Evolutionary conservation across 495 filamentous ascomycete species (phyloP).

Genomic region (Penicillium paxilli): DNA sequence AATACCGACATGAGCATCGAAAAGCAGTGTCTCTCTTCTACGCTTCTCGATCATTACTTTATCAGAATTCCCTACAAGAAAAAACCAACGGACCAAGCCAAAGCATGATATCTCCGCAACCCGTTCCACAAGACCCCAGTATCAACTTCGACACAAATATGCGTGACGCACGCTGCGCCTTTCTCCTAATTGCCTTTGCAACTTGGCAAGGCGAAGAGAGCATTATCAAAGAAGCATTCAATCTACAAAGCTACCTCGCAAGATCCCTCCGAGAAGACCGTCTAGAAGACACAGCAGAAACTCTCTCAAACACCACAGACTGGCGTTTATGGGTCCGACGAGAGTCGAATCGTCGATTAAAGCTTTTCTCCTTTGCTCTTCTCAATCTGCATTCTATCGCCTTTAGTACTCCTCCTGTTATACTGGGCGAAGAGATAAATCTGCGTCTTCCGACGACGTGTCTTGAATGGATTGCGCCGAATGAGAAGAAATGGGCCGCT

Average conservation of each 20-base stretch:
- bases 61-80: neutral
- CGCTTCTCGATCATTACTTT: conserved; percentile 9
- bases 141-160: neutral
- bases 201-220: conserved; percentile 17
- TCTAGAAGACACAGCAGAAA: conserved; percentile 7
- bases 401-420: conserved; percentile 36
- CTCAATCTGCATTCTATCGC: conserved; percentile 41
- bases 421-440: conserved; percentile 59
- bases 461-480: conserved; percentile 15
- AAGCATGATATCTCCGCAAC: neutral
- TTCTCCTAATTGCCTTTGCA: conserved; percentile 17
- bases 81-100: neutral
- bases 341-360: conserved; percentile 34
- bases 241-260: conserved; percentile 15
- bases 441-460: conserved; percentile 52
- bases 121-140: neutral
- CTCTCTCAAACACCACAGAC: neutral
- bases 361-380: conserved; percentile 36
- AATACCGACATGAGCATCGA: conserved; percentile 18
- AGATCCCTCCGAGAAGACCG: conserved; percentile 12
- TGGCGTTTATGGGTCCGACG: conserved; percentile 22
- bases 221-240: conserved; percentile 13
- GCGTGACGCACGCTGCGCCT: conserved; percentile 6
- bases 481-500: conserved; percentile 8
- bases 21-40: conserved; percentile 13